phyloP scores from a whole-genome alignment of 2,329 filamentous ascomycete species.

The Scytalidium lignicola region DNA sequence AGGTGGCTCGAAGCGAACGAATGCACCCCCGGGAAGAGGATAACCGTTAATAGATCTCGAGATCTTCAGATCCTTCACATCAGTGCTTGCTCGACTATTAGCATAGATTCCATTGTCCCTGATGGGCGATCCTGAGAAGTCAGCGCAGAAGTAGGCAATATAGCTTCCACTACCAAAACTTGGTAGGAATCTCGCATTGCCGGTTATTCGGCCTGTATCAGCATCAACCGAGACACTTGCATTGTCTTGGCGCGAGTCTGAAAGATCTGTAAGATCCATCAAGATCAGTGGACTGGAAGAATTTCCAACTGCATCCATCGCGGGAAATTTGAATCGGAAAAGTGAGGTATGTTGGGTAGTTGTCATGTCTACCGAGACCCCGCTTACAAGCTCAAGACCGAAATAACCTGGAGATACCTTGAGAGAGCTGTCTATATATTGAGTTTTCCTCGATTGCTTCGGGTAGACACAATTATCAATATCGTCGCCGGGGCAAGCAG shows the following conservation, averaged over 20 bases:
- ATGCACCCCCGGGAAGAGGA: slow-evolving; percentile 55
- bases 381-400: slow-evolving; percentile 50
- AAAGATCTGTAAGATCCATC: slow-evolving; percentile 61
- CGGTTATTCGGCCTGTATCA: slow-evolving; percentile 55
- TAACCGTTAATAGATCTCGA: slow-evolving; percentile 48
- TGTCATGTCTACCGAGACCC: slow-evolving; percentile 62
- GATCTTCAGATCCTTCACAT: slow-evolving; percentile 42
- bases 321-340: slow-evolving; percentile 60
- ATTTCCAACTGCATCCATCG: slow-evolving; percentile 30
- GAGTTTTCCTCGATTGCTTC: slow-evolving; percentile 37
- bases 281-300: slow-evolving; percentile 50
- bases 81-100: slow-evolving; percentile 48
- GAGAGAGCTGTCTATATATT: slow-evolving; percentile 40
- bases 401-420: slow-evolving; percentile 62
- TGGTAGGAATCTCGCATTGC: slow-evolving; percentile 54
- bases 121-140: slow-evolving; percentile 55
- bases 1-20: slow-evolving; percentile 52
- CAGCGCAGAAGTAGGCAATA: slow-evolving; percentile 59
- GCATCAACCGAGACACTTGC: slow-evolving; percentile 50
- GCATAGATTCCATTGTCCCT: slow-evolving; percentile 58
- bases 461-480: slow-evolving; percentile 58
- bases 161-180: slow-evolving; percentile 62
- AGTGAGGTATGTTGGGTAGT: slow-evolving; percentile 57
- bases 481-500: slow-evolving; percentile 54
- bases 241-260: slow-evolving; percentile 51